A percentile compares a stretch with the other conserved stretches of the same genome.
These are phyloP conservation scores for Mercurialis annua DNA, from an alignment of 345 rosid genomes.

Conservation along the genomic window DNA sequence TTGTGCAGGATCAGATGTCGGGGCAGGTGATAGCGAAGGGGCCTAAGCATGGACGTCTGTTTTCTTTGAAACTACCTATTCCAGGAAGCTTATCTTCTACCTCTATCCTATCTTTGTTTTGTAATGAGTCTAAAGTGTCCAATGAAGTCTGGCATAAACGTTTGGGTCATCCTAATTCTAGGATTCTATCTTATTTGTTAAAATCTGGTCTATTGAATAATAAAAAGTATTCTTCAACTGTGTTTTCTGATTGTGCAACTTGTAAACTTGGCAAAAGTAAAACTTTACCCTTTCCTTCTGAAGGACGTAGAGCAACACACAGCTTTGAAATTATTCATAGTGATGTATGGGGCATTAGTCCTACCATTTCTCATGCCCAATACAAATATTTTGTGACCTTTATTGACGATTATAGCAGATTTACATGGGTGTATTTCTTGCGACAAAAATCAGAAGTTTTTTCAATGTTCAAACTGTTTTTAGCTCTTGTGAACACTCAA, in stretches of 20 bases:
- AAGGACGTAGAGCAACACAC: neutral
- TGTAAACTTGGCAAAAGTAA: too few species aligned
- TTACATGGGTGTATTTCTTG: neutral
- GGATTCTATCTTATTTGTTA: too few species aligned
- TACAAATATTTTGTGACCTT: neutral
- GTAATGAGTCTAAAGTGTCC: too few species aligned
- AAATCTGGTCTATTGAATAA: too few species aligned
- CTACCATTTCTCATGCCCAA: neutral
- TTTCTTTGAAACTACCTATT: neutral
- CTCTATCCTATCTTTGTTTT: too few species aligned
- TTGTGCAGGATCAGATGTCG: neutral
- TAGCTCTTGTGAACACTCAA: neutral
- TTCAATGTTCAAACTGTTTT: neutral
- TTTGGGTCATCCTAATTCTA: too few species aligned
- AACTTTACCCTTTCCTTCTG: too few species aligned
- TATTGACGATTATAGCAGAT: neutral
- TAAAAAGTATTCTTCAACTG: too few species aligned
- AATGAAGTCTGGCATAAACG: too few species aligned
- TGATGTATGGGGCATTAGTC: neutral
- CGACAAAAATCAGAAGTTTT: neutral
- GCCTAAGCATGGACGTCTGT: neutral
- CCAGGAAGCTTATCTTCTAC: too few species aligned
- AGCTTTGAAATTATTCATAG: neutral
- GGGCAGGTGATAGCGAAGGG: too few species aligned
- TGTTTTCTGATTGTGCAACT: too few species aligned